phyloP scores from a whole-genome alignment of 2,329 filamentous ascomycete species.

The Fusarium citri region DNA sequence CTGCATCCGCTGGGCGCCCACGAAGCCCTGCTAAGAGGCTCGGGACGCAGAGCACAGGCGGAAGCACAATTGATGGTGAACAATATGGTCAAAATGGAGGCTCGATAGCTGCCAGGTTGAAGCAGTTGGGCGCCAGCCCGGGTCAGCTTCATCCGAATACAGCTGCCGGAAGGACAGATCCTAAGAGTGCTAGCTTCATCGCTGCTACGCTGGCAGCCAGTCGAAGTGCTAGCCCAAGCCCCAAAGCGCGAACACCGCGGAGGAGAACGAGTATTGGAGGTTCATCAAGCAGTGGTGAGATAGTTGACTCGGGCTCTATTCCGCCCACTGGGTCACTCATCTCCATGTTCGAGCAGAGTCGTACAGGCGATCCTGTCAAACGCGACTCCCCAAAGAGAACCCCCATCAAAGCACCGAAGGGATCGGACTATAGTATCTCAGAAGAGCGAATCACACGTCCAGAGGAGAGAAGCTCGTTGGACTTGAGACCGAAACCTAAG shows the following conservation, averaged over 20 bases:
- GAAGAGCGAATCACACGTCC: constrained; percentile 15
- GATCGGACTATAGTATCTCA: constrained; percentile 24
- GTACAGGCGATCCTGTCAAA: constrained; percentile 51
- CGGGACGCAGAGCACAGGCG: constrained; percentile 55
- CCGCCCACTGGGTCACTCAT: constrained; percentile 73
- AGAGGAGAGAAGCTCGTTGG: constrained; percentile 25
- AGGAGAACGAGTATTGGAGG: constrained; percentile 50
- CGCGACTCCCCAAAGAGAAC: constrained; percentile 44
- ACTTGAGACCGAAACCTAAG: constrained; percentile 46
- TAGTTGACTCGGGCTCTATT: constrained; percentile 66
- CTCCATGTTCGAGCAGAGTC: constrained; percentile 72
- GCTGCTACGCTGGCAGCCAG: constrained; percentile 70
- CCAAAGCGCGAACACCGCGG: constrained; percentile 42
- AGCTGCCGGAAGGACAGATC: constrained; percentile 46
- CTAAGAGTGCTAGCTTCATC: constrained; percentile 66
- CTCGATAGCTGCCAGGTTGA: constrained; percentile 40
- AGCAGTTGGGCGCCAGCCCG: constrained; percentile 42
- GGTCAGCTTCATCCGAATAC: constrained; percentile 35
- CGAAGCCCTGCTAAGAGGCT: constrained; percentile 43
- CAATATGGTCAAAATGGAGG: constrained; percentile 32
- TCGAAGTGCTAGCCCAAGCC: constrained; percentile 58
- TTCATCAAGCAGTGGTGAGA: constrained; percentile 43
- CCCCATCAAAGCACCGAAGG: constrained; percentile 20
- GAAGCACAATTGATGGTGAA: constrained; percentile 47
- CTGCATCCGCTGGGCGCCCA: constrained; percentile 54